Conservation (phyloP, 129 eudicot species). For the Tanacetum coccineum region DNA sequence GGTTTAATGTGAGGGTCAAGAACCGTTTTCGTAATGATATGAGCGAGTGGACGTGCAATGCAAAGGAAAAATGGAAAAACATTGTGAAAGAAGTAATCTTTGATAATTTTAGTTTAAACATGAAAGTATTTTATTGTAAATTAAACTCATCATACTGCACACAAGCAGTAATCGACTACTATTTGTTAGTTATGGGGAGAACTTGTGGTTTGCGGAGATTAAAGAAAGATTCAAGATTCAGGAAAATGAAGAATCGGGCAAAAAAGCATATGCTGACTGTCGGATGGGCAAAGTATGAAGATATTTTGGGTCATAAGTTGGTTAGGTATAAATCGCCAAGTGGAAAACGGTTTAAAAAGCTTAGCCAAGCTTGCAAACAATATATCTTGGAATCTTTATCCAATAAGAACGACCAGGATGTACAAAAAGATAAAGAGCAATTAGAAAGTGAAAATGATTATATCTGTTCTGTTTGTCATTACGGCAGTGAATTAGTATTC, state of each 20-base stretch:
- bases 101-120: constrained; percentile 33
- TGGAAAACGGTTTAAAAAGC: too few relatives aligned
- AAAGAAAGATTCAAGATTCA: constrained; percentile 2
- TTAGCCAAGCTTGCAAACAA: too few relatives aligned
- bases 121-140: constrained; percentile 25
- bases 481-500: constrained; percentile 57
- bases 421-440: too few relatives aligned
- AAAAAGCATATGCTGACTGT: too few relatives aligned
- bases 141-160: constrained; percentile 29
- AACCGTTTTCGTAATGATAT: constrained; percentile 27
- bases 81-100: constrained; percentile 34
- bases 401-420: too few relatives aligned
- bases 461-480: constrained; percentile 59
- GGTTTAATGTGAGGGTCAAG: constrained; percentile 58
- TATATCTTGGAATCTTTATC: too few relatives aligned
- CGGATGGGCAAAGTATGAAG: too few relatives aligned
- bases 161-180: constrained; percentile 37
- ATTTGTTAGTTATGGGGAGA: neutral
- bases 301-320: too few relatives aligned
- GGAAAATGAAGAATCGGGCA: neutral
- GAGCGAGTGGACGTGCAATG: constrained; percentile 50
- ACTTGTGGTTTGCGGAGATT: neutral
- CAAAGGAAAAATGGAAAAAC: constrained; percentile 39
- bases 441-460: constrained; percentile 34
- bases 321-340: too few relatives aligned